Evolutionary conservation across 108 stramenopile genomes (phyloP), one percentile per base, ranked within the genome.

Genomic region (Fistulifera pelliculosa): DNA sequence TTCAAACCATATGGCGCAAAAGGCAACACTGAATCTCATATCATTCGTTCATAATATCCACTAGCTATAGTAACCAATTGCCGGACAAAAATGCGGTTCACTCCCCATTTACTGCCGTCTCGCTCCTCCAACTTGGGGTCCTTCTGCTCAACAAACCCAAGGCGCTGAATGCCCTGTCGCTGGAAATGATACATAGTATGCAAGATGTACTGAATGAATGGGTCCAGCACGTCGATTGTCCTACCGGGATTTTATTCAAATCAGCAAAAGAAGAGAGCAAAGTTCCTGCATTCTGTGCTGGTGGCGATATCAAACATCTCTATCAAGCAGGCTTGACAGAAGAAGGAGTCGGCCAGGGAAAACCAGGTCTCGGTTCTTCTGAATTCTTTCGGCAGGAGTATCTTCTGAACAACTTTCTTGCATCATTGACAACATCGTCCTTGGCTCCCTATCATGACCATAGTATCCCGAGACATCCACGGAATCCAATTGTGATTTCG

Each of bases 301-400:
- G 96, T 22, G 94, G 94, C 1, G 93, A 97, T 66, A 80, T 97
- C 69, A 89, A 88, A 70, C 55, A 66, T 2, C 69, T 94, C 1
- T 86, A 75, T 41, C 47, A 75, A 27, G 51, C 70, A 1, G 83
- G 76, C 4, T 52, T 60, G 38, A 58, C 72, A 41, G 25, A 28
- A 14, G 21, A 68, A 56, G 16, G 41, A 2, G 35, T 50, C n/a
- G 61, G 68, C 0, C 22, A 69, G 31, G 65, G 65, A 13, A 6
- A 28, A 17, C 40, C 5, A 22, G 56, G 62, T 15, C 48, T 60
- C 5, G 38, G 38, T 27, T 67, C 81, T 0, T 41, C 66, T 24
- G 62, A 79, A 16, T 97, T 95, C 65, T 97, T 97, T 61, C 68
- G 73, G 22, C 71, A 87, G 41, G 96, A 97, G 63, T 97, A 97